Evolutionary conservation across 1,139 yeast genomes (phyloP).

Genomic region (Candida glucosophila): DNA sequence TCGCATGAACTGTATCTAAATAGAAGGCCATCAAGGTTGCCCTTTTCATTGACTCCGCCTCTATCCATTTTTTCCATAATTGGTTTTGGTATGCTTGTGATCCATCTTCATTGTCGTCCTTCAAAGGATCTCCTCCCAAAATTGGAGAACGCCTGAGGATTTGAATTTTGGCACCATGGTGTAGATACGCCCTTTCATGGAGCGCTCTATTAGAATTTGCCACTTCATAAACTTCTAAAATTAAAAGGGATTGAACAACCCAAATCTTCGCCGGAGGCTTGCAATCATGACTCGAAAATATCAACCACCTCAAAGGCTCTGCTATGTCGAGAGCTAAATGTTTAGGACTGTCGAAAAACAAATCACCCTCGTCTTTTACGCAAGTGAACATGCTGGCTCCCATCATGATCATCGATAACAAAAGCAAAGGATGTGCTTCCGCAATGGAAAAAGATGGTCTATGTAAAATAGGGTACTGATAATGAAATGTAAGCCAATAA

Average conservation of each 20-base stretch:
- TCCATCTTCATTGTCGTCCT: conserved; percentile 9
- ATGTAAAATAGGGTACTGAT: conserved; percentile 54
- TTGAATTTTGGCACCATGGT: conserved; percentile 69
- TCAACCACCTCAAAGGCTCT: conserved; percentile 52
- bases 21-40: conserved; percentile 24
- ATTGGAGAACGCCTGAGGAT: conserved; percentile 60
- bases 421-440: conserved; percentile 41
- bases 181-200: conserved; percentile 65
- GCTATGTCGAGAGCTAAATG: conserved; percentile 38
- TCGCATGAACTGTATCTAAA: conserved; percentile 23
- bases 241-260: conserved; percentile 53
- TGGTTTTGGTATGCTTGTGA: conserved; percentile 50
- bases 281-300: conserved; percentile 47
- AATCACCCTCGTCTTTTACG: background rate
- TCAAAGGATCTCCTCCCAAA: conserved; percentile 52
- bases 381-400: too few relatives aligned
- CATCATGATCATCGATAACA: conserved; percentile 48
- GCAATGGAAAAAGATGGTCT: conserved; percentile 50
- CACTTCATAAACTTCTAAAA: conserved; percentile 57
- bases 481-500: conserved; percentile 51
- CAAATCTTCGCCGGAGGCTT: conserved; percentile 45
- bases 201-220: conserved; percentile 32
- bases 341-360: conserved; percentile 13
- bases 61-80: conserved; percentile 24
- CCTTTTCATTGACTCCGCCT: conserved; percentile 23